Conservation (phyloP, 495 filamentous ascomycete species). For the Hypoxylon crocopeplum region DNA sequence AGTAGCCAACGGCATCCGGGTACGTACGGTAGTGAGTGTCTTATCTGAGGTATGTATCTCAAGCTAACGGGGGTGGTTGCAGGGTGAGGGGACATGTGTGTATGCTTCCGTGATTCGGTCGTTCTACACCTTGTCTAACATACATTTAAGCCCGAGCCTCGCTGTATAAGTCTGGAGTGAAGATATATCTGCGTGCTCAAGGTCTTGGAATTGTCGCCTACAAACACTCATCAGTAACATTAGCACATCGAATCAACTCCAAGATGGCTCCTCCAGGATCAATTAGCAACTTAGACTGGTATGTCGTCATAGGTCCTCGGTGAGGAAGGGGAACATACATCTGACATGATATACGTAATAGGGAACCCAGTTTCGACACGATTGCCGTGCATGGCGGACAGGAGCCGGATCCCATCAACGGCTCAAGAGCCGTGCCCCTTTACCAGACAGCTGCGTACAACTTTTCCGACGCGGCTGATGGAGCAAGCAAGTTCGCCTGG, state of each 20-base stretch:
- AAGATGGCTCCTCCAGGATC: slow-evolving; percentile 42
- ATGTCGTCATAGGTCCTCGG: slow-evolving; percentile 13
- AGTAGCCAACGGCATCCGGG: slow-evolving; percentile 19
- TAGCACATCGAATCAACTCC: background rate
- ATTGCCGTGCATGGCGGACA: slow-evolving; percentile 50
- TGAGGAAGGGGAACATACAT: slow-evolving; percentile 4
- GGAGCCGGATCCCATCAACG: slow-evolving; percentile 52
- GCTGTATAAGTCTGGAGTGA: slow-evolving; percentile 6
- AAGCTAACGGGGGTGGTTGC: slow-evolving; percentile 11
- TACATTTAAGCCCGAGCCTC: slow-evolving; percentile 27
- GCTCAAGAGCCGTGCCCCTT: slow-evolving; percentile 49
- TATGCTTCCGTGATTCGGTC: slow-evolving; percentile 16
- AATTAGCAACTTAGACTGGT: slow-evolving; percentile 43
- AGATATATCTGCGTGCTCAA: background rate
- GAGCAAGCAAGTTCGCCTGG: slow-evolving; percentile 52
- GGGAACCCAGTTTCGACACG: slow-evolving; percentile 49
- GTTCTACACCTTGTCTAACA: slow-evolving; percentile 6
- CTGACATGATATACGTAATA: slow-evolving; percentile 27
- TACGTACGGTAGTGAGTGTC: slow-evolving; percentile 19
- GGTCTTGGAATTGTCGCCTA: background rate
- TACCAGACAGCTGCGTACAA: slow-evolving; percentile 52
- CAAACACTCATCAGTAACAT: slow-evolving; percentile 3
- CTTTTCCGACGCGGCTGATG: slow-evolving; percentile 52
- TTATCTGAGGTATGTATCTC: slow-evolving; percentile 28
- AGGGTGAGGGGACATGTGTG: slow-evolving; percentile 26